Conservation (phyloP, 1,284 basidiomycete genomes). For the Malassezia obtusa region DNA sequence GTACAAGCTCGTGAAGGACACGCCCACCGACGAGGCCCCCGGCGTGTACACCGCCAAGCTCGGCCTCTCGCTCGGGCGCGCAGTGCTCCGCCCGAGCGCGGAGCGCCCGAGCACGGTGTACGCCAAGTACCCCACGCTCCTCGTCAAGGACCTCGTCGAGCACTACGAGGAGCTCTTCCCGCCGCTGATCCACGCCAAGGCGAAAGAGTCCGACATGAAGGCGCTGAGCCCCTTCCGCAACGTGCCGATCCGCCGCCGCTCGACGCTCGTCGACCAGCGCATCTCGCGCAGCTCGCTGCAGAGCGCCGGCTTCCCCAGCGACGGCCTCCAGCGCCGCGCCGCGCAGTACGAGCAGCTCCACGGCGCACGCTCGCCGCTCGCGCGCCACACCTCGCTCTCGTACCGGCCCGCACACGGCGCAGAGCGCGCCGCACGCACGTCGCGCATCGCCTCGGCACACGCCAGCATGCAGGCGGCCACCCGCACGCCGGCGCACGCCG, state of each 20-base stretch:
- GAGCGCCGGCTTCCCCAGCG: constrained; percentile 18
- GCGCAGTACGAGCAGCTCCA: constrained; percentile 24
- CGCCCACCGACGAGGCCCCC: constrained; percentile 56
- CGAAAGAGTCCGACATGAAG: constrained; percentile 61
- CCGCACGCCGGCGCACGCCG: too few relatives aligned
- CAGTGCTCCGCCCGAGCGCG: constrained; percentile 67
- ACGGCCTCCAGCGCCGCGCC: constrained; percentile 21
- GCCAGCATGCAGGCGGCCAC: background rate
- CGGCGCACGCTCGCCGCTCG: constrained; percentile 2
- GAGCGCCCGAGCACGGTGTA: constrained; percentile 73
- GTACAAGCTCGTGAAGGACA: constrained; percentile 59
- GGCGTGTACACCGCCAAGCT: constrained; percentile 75
- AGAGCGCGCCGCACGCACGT: background rate
- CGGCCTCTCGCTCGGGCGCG: constrained; percentile 73
- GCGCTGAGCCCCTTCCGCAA: constrained; percentile 47
- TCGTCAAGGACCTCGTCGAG: constrained; percentile 64
- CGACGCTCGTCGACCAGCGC: constrained; percentile 71
- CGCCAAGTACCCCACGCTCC: constrained; percentile 65
- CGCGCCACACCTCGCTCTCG: background rate
- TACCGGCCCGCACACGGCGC: background rate
- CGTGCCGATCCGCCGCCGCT: constrained; percentile 68
- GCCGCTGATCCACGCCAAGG: constrained; percentile 69
- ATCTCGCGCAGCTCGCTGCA: constrained; percentile 30
- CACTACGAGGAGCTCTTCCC: constrained; percentile 69
- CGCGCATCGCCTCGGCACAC: background rate